Base-by-base conservation (phyloP, 2,329 filamentous ascomycete species). In the Penicillium italicum region DNA sequence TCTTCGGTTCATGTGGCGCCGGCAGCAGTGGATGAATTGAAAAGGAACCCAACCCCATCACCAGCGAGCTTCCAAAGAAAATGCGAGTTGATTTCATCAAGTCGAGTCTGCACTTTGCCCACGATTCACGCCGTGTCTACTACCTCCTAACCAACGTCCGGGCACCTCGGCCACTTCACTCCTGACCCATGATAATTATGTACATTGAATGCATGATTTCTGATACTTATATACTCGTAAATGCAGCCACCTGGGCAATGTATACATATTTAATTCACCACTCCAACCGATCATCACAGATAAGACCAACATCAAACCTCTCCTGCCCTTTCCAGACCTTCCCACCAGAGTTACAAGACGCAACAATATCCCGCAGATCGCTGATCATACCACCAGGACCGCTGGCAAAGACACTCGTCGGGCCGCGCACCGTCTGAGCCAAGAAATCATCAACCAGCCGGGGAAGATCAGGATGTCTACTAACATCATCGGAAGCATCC, bases 121-220 rank as follows among this genome's bases (percentile, higher is more conserved):
- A 20, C 14, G 3, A n/a, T 43, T 20, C 16, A 41, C 41, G 20
- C 26, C 40, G 60, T 63, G 61, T 42, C 55, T 42, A 36, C 59
- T 43, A 42, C 47, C 41, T n/a, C 40, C 4, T 37, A 85, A 90
- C 38, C 42, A 0, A 34, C 33, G 7, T 48, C 60, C 11, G 60
- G 60, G n/a, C 55, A 62, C 60, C 84, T 90, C 47, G 90, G 89
- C 57, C 95, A 89, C 63, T 80, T 97, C 51, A 96, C 91, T 6
- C 72, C 84, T 2, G 90, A 95, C 57, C 85, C 26, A 47, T 26
- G 11, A 33, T 16, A 12, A 55, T 20, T 50, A 51, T 51, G 12
- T 55, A 55, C 41, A 55, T 20, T 28, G 9, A 45, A 40, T 26
- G 22, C 10, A 44, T 7, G 5, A 43, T 14, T 8, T 6, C 18